Percentiles rank a stretch among this genome's conserved stretches.
Conservation (phyloP, 768 basidiomycete genomes). For the Inosperma sp. region DNA sequence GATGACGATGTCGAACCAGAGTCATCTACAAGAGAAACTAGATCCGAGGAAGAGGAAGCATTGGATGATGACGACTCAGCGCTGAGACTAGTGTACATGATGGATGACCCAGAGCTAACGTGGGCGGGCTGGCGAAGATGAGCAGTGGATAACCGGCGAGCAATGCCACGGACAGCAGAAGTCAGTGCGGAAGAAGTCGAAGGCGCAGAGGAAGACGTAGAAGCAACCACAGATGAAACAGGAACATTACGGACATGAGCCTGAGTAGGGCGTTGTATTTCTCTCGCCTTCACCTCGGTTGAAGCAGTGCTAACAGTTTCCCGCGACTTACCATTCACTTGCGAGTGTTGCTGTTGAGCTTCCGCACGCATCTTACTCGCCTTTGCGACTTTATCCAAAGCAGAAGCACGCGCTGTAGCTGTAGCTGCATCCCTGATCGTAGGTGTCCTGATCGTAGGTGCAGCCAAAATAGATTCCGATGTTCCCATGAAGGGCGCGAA, state of each 20-base stretch:
- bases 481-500: constrained; percentile 65
- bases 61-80: constrained; percentile 32
- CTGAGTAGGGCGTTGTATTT: constrained; percentile 14
- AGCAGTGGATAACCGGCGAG: constrained; percentile 50
- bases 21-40: constrained; percentile 61
- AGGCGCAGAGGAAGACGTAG: constrained; percentile 8
- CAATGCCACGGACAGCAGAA: constrained; percentile 55
- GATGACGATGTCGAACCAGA: constrained; percentile 57
- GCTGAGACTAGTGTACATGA: constrained; percentile 43
- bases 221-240: not conserved
- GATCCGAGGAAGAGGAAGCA: constrained; percentile 42
- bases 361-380: constrained; percentile 51
- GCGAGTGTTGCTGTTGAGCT: constrained; percentile 40
- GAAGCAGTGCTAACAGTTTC: constrained; percentile 24
- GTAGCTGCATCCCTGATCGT: constrained; percentile 15
- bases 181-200: constrained; percentile 33
- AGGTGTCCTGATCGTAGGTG: not conserved
- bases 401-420: constrained; percentile 44
- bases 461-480: not conserved
- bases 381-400: constrained; percentile 50
- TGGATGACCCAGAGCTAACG: constrained; percentile 22
- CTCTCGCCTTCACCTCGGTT: constrained; percentile 11
- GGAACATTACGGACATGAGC: constrained; percentile 4
- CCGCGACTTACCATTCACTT: constrained; percentile 24
- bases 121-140: constrained; percentile 33